Base-by-base conservation (phyloP, 2,329 filamentous ascomycete genomes). In the Iodosphaeria phyllophila region DNA sequence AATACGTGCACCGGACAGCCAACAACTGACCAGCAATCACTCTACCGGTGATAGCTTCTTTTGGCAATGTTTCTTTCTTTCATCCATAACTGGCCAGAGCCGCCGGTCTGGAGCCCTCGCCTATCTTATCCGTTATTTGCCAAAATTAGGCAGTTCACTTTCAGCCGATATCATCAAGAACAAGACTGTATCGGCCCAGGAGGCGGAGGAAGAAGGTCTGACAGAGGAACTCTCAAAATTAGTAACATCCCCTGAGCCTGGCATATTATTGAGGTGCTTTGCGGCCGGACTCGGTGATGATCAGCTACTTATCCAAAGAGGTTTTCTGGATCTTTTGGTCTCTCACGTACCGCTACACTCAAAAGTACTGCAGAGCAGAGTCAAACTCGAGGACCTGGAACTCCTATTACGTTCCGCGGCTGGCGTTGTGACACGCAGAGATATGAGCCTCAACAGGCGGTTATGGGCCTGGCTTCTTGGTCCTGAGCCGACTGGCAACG, bases 381-480 rank as follows among this genome's bases (percentile, higher is more conserved):
- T 86, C 18, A 76, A 76, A 31, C 46, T 62, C 5, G 63, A 64
- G 17, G 91, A 98, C 41, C 56, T 93, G 11, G 74, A 92, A 42
- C 64, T 80, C 3, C 60, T 98, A 3, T 63, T 93, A 16, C 65
- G 72, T 29, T 79, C 86, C 10, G 84, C 86, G 5, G 72, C 73
- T n/a, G 73, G 78, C 2, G 84, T 98, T 12, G 82, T 95, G 2
- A 73, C 73, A 12, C 67, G 89, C 24, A 70, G 84, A 48, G 89
- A 98, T 35, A 98, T 98, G 89, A 92, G 86, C 43, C 55, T 98
- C 24, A 98, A 98, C 45, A 63, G 89, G 37, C 69, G 89, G 18
- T 54, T 98, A n/a, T 95, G 86, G 83, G 71, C 78, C 21, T 98
- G 89, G 89, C 73, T 95, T 31, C 59, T 98, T 2, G 89, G 89